Percentiles rank a stretch among this genome's conserved stretches.
Evolutionary conservation across 2,329 filamentous ascomycete genomes (phyloP).

Genomic region (Phoma sp.): DNA sequence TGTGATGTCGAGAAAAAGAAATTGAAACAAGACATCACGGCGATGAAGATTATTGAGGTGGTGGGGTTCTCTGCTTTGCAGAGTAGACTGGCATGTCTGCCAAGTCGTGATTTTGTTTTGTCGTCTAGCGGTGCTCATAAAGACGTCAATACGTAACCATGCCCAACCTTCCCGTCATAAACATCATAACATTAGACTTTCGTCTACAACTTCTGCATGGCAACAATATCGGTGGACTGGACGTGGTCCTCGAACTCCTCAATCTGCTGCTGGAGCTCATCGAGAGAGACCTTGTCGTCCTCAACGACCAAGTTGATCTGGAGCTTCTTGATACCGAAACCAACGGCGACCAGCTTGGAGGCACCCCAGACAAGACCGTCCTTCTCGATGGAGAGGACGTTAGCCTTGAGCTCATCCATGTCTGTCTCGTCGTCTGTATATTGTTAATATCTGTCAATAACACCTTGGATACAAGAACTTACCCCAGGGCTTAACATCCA

Average conservation of each 20-base stretch:
- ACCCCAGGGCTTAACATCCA: constrained; percentile 99
- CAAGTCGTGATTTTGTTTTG: constrained; percentile 33
- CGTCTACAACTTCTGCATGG: constrained; percentile 53
- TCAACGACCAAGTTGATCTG: constrained; percentile 98
- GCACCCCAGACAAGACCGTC: constrained; percentile 97
- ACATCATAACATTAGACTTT: constrained; percentile 25
- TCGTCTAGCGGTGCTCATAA: constrained; percentile 44
- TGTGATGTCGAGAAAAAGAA: too few species aligned
- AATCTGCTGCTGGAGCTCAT: constrained; percentile 88
- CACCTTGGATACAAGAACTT: constrained; percentile 50
- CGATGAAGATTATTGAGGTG: background rate
- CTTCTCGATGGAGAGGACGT: constrained; percentile 84
- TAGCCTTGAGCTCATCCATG: constrained; percentile 80
- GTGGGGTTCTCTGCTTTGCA: constrained; percentile 21
- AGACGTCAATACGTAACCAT: constrained; percentile 41
- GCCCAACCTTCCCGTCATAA: constrained; percentile 35
- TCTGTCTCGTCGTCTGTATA: constrained; percentile 85
- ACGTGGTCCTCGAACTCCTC: constrained; percentile 91
- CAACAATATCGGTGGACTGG: constrained; percentile 91
- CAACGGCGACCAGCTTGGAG: constrained; percentile 86
- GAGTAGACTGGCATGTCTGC: constrained; percentile 32
- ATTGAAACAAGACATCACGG: background rate
- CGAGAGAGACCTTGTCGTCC: constrained; percentile 91
- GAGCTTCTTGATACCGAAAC: constrained; percentile 98
- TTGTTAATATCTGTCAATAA: constrained; percentile 28